Evolutionary conservation across 1,284 basidiomycete genomes (phyloP).

Genomic region (Apiotrichum gracile): DNA sequence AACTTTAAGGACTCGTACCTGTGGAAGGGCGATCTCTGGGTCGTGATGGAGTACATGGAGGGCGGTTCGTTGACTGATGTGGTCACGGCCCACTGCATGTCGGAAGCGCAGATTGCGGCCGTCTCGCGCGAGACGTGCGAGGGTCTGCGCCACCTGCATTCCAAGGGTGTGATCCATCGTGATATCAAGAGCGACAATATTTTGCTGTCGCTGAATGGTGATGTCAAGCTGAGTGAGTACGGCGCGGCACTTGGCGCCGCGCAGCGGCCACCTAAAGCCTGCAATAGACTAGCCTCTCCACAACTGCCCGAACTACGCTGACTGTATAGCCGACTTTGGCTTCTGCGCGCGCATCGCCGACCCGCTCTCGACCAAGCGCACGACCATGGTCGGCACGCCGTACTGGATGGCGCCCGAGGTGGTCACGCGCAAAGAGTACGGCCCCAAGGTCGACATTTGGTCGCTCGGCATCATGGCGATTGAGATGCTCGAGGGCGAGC

Average conservation of each 20-base stretch:
- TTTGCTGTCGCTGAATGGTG: conserved; percentile 80
- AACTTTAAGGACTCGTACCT: conserved; percentile 99
- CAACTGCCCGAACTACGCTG: too few species aligned
- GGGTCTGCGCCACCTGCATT: conserved; percentile 85
- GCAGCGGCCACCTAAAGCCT: too few species aligned
- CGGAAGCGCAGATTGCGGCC: conserved; percentile 83
- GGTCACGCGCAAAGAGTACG: conserved; percentile 96
- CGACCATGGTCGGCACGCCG: conserved; percentile 99
- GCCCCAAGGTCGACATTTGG: conserved; percentile 99
- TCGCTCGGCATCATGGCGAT: conserved; percentile 98
- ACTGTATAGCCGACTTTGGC: conserved; percentile 89
- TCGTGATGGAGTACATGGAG: conserved; percentile 99
- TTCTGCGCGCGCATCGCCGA: conserved; percentile 98
- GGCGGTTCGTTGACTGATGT: conserved; percentile 85
- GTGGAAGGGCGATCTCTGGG: conserved; percentile 97
- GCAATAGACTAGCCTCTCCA: too few species aligned
- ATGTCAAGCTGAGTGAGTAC: conserved; percentile 90
- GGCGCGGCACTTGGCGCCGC: too few species aligned
- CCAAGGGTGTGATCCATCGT: conserved; percentile 91
- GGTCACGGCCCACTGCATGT: conserved; percentile 95
- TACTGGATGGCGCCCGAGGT: conserved; percentile 99
- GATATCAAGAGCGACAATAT: conserved; percentile 99
- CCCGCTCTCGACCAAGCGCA: conserved; percentile 80
- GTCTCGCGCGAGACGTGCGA: conserved; percentile 85
- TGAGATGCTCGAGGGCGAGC: conserved; percentile 99